Evolutionary conservation across 495 filamentous ascomycete genomes (phyloP), one percentile per base, ranked within the genome.

Genomic region (Aspergillus wentii): DNA sequence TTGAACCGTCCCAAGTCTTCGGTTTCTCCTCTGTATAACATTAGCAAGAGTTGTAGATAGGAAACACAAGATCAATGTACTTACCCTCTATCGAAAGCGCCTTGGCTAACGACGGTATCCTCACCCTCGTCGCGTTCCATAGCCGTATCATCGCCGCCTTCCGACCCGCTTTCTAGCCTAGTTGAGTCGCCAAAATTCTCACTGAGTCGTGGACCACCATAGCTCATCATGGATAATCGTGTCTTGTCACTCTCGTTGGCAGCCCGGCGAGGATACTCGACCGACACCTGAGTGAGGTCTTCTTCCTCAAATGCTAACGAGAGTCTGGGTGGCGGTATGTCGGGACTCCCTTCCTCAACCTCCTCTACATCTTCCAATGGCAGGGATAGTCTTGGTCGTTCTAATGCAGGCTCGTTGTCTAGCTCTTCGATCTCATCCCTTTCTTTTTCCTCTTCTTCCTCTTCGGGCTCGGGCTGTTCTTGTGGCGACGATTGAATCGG

Each of bases 191-290:
- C 45, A 59, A 82, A 58, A 72, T 80, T 52, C 59, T 87, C 85
- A 52, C 82, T 89, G 49, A 82, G 63, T 30, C 79, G 59, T 31
- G 66, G 61, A 35, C 66, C 76, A 8, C 69, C 72, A 43, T 71
- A 69, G 45, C 76, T 79, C 44, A 75, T 73, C 56, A 74, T 66
- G 8, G 72, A 71, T 9, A 77, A 43, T 22, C 71, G 61, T 7
- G 59, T 43, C 16, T 50, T 51, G 17, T 61, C 64, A 34, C 71
- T 63, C 43, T 85, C 79, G 32, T 61, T 74, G 8, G 66, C 45
- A 14, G 77, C 83, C 38, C 83, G 65, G 35, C 83, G 67, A 8
- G 80, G 74, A 30, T 84, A 66, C 57, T 91, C 86, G 21, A 90
- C 71, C 15, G 83, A 85, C 40, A 69, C 71, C 32, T 76, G 66